Evolutionary conservation across 768 basidiomycete species (phyloP), one percentile per base, ranked within the genome.

Genomic region (Psilocybe sp.): DNA sequence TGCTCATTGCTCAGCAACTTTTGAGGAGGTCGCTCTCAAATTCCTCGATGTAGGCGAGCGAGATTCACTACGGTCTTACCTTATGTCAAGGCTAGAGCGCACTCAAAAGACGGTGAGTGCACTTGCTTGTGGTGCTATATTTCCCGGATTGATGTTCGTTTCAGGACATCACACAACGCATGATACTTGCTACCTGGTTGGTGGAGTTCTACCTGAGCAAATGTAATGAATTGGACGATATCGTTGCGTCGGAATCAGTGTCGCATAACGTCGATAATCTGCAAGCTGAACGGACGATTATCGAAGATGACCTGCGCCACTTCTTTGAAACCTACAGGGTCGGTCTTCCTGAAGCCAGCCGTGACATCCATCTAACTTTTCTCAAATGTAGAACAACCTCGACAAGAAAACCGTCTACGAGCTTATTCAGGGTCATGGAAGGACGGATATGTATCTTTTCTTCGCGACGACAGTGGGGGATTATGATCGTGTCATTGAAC

Each of bases 161-260:
- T 18, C 46, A 98, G 95, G 93, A 97, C 60, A 58, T 89, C 35
- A 94, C 92, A 0, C 95, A 98, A 65, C 80, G 97, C 36, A 94
- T 94, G 87, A 93, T 98, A 85, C 73, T 99, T 15, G 95, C 97
- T 14, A 98, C 94, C 0, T 99, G 97, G 97, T 82, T 99, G 11
- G 87, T 97, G 28, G 97, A 99, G 67, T 92, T 98, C 56, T 98
- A 94, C 63, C 81, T 99, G 13, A 89, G 89, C 68, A 98, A 97
- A 73, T 93, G 91, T 66, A 96, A 97, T 61, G 92, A 96, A 53
- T 73, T 98, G 44, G 97, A 99, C 61, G 97, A 98, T 62, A 76
- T 94, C 14, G 84, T 95, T 20, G 93, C 92, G 0, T 90, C 95
- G 0, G 92, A 94, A 65, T 82, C 82, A 1, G 76, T 84, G 12